Evolutionary conservation across 2,329 filamentous ascomycete species (phyloP), one percentile per base, ranked within the genome.

Genomic region (Diaporthe longicolla): DNA sequence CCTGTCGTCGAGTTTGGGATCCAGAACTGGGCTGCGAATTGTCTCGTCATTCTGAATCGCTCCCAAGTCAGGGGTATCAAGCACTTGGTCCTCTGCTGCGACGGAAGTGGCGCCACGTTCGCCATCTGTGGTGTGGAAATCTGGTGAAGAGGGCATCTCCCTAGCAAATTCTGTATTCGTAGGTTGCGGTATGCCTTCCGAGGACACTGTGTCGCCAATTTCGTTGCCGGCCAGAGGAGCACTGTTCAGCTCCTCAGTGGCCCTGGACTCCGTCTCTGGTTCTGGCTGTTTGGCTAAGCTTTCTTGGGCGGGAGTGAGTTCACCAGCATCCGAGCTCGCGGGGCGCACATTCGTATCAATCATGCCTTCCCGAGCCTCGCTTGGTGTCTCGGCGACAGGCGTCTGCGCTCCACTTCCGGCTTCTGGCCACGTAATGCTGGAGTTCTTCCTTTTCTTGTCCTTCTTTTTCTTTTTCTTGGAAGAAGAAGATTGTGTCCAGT

Each of bases 371-470:
- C 17, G 40, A 24, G 59, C 54, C 40, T 73, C 68, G 59, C 66
- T 48, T 32, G 69, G 32, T 40, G 73, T 63, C 32, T 70, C 52
- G 10, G 29, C 58, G n/a, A 52, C n/a, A 29, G 74, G 73, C 7
- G 76, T 74, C 2, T 71, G 72, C 4, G 54, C 43, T 32, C 52
- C 40, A 21, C 55, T 70, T n/a, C 69, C 73, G 8, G 74, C 59
- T 19, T 74, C 65, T 54, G 77, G 40, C 55, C 76, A 71, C 43
- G 76, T 59, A 72, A 75, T 68, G 70, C 76, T 76, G 5, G 74
- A 61, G n/a, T 78, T 80, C 73, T 81, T 74, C 52, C 71, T 81
- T 4, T 79, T 77, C 73, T 82, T 85, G 78, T 83, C 85, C 55
- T 79, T 83, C 70, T 74, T 76, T 63, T 83, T 83, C 63, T 57